These are phyloP conservation scores for Hypoxylon rickii DNA, from an alignment of 495 filamentous ascomycete genomes.

Conservation along the genomic window DNA sequence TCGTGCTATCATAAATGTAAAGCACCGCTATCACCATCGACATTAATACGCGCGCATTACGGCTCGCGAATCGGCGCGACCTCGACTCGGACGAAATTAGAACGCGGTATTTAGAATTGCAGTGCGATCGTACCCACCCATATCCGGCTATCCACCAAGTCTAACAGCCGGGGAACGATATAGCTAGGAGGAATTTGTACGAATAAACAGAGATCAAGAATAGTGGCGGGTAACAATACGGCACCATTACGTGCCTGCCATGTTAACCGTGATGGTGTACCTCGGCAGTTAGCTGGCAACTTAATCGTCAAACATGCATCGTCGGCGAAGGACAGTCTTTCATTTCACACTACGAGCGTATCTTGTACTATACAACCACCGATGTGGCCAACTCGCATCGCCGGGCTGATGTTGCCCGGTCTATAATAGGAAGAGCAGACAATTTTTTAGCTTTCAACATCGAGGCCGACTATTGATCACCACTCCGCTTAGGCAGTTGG, in stretches of 20 bases:
- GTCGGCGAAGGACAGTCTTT: slow-evolving; percentile 7
- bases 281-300: not conserved
- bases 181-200: slow-evolving; percentile 15
- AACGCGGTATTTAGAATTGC: slow-evolving; percentile 8
- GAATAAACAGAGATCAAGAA: slow-evolving; percentile 10
- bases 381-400: not conserved
- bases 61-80: slow-evolving; percentile 8
- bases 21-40: slow-evolving; percentile 1
- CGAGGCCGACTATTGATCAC: too few species aligned
- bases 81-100: slow-evolving; percentile 11
- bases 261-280: not conserved
- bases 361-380: slow-evolving; percentile 12
- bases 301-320: slow-evolving; percentile 9
- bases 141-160: not conserved
- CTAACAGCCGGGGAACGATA: not conserved
- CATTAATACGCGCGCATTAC: slow-evolving; percentile 25
- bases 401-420: not conserved
- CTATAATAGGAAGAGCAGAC: not conserved
- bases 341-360: slow-evolving; percentile 6
- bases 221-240: slow-evolving; percentile 3
- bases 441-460: too few species aligned
- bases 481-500: too few species aligned
- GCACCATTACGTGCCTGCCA: not conserved
- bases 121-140: not conserved
- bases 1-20: slow-evolving; percentile 61